A percentile compares a stretch with the other conserved stretches of the same genome.
Evolutionary conservation across 2,329 filamentous ascomycete species (phyloP).

Genomic region (Trichoderma sp.): DNA sequence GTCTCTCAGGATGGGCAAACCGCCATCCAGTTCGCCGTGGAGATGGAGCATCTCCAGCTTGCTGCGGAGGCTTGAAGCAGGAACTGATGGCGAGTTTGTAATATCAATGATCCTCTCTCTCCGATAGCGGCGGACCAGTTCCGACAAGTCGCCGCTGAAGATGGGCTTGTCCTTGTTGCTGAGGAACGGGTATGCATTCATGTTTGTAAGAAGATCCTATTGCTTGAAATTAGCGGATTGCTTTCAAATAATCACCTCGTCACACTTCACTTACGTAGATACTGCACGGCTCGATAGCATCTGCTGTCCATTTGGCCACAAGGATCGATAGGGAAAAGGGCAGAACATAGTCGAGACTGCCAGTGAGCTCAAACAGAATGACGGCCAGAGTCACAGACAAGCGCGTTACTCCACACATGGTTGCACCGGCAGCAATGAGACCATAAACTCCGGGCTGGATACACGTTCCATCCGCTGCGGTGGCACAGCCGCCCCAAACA

Average conservation of each 20-base stretch:
- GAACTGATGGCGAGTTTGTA: conserved; percentile 75
- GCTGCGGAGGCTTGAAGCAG: conserved; percentile 71
- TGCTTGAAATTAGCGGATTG: conserved; percentile 24
- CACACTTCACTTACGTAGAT: conserved; percentile 68
- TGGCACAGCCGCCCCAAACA: conserved; percentile 74
- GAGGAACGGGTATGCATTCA: conserved; percentile 98
- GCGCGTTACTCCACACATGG: conserved; percentile 96
- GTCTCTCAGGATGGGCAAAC: conserved; percentile 80
- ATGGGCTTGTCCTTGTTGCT: conserved; percentile 92
- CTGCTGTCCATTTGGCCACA: conserved; percentile 97
- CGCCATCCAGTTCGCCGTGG: conserved; percentile 88
- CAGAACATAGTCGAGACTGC: conserved; percentile 90
- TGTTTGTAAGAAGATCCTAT: conserved; percentile 85
- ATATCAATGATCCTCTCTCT: conserved; percentile 86
- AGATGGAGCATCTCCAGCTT: conserved; percentile 82
- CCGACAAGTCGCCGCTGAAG: conserved; percentile 84
- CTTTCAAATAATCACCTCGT: conserved; percentile 46
- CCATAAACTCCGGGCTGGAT: conserved; percentile 97
- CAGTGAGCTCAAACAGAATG: conserved; percentile 94
- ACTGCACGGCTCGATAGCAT: conserved; percentile 89
- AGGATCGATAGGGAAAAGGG: conserved; percentile 91
- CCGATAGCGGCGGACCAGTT: conserved; percentile 77
- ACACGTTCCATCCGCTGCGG: conserved; percentile 72
- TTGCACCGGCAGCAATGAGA: conserved; percentile 89
- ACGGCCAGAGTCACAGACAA: conserved; percentile 91